These are phyloP conservation scores for Trichoderma endophyticum DNA, from an alignment of 2,329 filamentous ascomycete genomes.

Conservation along the genomic window DNA sequence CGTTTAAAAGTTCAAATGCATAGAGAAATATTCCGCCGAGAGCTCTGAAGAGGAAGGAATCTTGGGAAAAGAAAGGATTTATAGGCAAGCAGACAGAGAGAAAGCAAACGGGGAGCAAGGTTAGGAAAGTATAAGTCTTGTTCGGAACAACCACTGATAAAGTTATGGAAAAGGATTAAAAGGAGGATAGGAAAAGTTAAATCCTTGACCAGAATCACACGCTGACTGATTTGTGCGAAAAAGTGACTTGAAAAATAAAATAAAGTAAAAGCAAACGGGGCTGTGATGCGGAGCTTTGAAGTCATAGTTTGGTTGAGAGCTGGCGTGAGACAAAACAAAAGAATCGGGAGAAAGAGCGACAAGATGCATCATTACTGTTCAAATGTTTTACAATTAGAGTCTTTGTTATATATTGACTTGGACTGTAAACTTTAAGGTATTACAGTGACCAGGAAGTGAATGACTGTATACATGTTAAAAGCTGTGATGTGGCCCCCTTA, in stretches of 20 bases:
- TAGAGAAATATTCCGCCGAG: not conserved
- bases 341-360: not conserved
- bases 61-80: not conserved
- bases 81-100: not conserved
- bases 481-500: not conserved
- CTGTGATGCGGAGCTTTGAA: not conserved
- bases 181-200: not conserved
- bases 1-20: no score
- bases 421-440: no score
- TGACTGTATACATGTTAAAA: not conserved
- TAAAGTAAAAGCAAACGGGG: not conserved
- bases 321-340: not conserved
- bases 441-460: not conserved
- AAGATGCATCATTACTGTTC: not conserved
- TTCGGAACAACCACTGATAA: not conserved
- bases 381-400: not conserved
- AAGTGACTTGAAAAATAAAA: not conserved
- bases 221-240: not conserved
- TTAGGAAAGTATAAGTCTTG: not conserved
- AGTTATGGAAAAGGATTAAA: not conserved
- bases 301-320: not conserved
- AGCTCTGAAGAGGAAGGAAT: not conserved
- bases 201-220: not conserved
- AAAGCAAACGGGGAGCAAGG: not conserved
- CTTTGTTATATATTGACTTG: not conserved